Evolutionary conservation across 1,139 yeast species (phyloP), one percentile per base, ranked within the genome.

Genomic region (Candida albicans): DNA sequence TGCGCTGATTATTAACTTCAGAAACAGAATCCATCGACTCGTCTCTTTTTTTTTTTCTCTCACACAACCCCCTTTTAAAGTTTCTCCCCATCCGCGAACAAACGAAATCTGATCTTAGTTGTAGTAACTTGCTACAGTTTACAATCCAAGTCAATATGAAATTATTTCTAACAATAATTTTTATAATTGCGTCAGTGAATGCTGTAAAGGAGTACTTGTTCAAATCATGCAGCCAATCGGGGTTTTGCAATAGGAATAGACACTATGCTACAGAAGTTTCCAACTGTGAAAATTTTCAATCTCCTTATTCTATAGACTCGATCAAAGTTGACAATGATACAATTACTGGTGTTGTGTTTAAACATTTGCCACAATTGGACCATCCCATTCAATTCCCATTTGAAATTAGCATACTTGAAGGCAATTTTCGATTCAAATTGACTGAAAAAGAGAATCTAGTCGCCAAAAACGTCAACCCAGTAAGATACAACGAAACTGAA

Each of bases 171-270:
- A 25, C 25, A 25, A 24, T 43, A 12, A 22, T 46, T 11, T 40
- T 41, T 18, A 29, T 42, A 35, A 14, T 43, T 13, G 33, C 51
- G 2, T 39, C 44, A 4, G 61, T 47, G 6, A 24, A 49, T 7
- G 83, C 83, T 0, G 93, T 82, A 24, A 85, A 88, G 60, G 79
- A 77, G 10, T 81, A 83, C 55, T 65, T 90, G 46, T 87, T 91
- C 70, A 87, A 88, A 62, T 80, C 77, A 12, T 93, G 99, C 65
- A 81, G 73, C 9, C 84, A 87, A 54, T 79, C 91, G 15, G 95
- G 97, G 8, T 91, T 93, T 60, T 93, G 99, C 61, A 68, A 76
- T 41, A 74, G 99, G 58, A 89, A 93, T 57, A 68, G 95, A 42
- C 81, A 80, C 48, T 90, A 77, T 61, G 93, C 95, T 2, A 56